Conservation (phyloP, 2,329 filamentous ascomycete genomes). For the Pestalotiopsis sp. region DNA sequence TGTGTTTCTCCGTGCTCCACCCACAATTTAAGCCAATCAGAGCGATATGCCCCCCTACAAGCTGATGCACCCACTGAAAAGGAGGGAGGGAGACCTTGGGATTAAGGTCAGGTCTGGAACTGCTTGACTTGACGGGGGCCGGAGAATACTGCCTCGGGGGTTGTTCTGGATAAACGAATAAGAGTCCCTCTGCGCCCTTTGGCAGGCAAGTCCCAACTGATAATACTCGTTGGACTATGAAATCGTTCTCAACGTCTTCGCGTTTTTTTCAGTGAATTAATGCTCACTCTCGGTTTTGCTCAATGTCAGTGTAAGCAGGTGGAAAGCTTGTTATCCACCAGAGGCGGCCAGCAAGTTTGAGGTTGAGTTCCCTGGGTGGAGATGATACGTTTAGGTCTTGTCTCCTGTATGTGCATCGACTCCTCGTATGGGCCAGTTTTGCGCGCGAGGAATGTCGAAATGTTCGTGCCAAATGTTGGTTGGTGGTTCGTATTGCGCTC, state of each 20-base stretch:
- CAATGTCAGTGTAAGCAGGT: not conserved
- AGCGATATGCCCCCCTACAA: not conserved
- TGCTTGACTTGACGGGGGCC: not conserved
- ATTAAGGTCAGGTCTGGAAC: not conserved
- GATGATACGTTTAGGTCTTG: not conserved
- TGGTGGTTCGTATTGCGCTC: not conserved
- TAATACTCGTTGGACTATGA: not conserved
- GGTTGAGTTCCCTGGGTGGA: not conserved
- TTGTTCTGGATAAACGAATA: not conserved
- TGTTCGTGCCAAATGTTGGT: not conserved
- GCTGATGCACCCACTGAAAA: not conserved
- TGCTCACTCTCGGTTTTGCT: not conserved
- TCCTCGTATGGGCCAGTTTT: not conserved
- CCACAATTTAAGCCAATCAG: not conserved
- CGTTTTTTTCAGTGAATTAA: not conserved
- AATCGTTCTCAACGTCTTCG: no score
- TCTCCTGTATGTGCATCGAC: not conserved
- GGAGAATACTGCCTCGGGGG: not conserved
- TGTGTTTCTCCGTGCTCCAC: constrained; percentile 7
- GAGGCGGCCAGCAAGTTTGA: not conserved
- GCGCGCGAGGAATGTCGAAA: not conserved
- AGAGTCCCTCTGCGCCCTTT: not conserved
- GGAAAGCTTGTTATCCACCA: not conserved
- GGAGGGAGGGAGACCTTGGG: not conserved
- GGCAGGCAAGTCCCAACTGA: not conserved